Conservation (phyloP, 1,139 yeast genomes). For the Blastobotrys elegans region DNA sequence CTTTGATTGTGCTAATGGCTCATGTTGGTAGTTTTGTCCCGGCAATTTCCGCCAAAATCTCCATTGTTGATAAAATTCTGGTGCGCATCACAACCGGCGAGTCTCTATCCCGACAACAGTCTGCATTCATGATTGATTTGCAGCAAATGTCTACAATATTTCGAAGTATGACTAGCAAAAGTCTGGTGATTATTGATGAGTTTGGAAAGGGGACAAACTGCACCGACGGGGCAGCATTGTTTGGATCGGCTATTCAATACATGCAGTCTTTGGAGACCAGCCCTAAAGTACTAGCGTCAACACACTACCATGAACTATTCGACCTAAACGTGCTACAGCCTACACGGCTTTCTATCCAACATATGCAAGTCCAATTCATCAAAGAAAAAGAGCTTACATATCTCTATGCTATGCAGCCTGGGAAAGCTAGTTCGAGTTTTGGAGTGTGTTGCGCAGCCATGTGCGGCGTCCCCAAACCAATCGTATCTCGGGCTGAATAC, state of each 20-base stretch:
- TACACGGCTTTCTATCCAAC: constrained; percentile 71
- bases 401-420: constrained; percentile 76
- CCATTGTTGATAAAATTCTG: constrained; percentile 90
- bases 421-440: constrained; percentile 93
- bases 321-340: constrained; percentile 63
- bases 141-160: constrained; percentile 88
- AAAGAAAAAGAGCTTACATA: constrained; percentile 80
- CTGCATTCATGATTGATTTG: constrained; percentile 90
- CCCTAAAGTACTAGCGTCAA: constrained; percentile 82
- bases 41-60: constrained; percentile 60
- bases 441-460: constrained; percentile 98
- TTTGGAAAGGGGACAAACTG: constrained; percentile 97
- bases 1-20: constrained; percentile 85
- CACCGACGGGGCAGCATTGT: constrained; percentile 95
- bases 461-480: constrained; percentile 70
- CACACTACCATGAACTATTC: constrained; percentile 83
- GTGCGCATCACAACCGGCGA: constrained; percentile 96
- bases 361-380: constrained; percentile 79
- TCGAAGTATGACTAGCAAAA: constrained; percentile 74
- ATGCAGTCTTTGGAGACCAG: constrained; percentile 86
- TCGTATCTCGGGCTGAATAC: background rate
- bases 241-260: constrained; percentile 88
- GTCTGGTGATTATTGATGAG: constrained; percentile 84
- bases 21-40: constrained; percentile 94
- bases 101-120: constrained; percentile 93